Conservation (phyloP, 2,329 filamentous ascomycete genomes). For the Fusarium sublunatum region DNA sequence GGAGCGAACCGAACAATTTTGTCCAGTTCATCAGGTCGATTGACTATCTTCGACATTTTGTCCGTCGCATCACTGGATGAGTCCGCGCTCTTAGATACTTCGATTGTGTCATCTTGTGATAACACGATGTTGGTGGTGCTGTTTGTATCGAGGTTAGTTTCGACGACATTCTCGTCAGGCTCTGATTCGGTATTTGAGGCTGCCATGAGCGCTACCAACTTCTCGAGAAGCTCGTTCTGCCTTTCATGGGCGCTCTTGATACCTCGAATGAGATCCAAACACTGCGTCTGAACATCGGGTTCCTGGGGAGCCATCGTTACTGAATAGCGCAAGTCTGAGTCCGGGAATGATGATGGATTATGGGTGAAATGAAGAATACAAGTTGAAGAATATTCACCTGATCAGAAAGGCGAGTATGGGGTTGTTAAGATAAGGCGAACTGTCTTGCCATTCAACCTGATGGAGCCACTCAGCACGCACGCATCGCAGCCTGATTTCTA, state of each 20-base stretch:
- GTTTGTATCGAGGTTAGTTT: too few species aligned
- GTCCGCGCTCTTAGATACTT: too few species aligned
- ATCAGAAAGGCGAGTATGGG: not conserved
- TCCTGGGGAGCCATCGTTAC: not conserved
- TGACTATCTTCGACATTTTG: too few species aligned
- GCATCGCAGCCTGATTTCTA: not conserved
- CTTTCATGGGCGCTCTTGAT: not conserved
- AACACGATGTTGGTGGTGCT: too few species aligned
- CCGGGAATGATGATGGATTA: too few species aligned
- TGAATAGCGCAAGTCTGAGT: not conserved
- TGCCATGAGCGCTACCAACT: slow-evolving; percentile 1
- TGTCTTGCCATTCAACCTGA: not conserved
- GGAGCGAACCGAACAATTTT: not conserved
- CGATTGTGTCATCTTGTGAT: too few species aligned
- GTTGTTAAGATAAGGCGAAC: not conserved
- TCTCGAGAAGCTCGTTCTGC: slow-evolving; percentile 12
- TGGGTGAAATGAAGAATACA: not conserved
- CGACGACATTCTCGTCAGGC: not conserved
- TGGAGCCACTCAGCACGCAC: not conserved
- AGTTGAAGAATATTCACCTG: too few species aligned
- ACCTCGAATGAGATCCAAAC: not conserved
- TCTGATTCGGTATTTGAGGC: not conserved
- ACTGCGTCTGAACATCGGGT: not conserved
- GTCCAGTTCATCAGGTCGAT: not conserved
- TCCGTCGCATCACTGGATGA: too few species aligned